Conservation (phyloP, 495 filamentous ascomycete species). For the Xylaria palmicola region DNA sequence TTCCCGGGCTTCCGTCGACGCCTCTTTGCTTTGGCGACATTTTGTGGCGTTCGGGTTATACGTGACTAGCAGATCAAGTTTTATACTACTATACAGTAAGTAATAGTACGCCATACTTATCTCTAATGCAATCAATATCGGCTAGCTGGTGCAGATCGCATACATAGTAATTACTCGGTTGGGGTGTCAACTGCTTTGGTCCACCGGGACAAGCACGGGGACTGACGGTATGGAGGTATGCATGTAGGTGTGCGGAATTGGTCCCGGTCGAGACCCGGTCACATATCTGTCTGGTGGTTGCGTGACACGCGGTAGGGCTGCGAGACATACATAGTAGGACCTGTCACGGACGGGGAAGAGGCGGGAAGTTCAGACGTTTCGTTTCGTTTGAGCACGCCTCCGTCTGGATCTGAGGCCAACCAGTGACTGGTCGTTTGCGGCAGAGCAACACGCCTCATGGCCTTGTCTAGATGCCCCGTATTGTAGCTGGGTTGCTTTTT, state of each 20-base stretch:
- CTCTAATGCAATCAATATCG: too few relatives aligned
- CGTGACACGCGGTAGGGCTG: neutral
- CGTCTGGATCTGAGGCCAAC: neutral
- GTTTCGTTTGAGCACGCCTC: conserved; percentile 6
- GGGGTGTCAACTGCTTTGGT: too few relatives aligned
- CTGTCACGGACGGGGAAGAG: neutral
- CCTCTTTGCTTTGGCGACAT: neutral
- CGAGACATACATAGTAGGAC: conserved; percentile 7
- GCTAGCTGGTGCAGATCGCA: neutral
- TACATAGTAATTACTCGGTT: too few relatives aligned
- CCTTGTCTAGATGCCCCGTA: neutral
- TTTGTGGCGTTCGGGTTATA: neutral
- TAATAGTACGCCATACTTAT: too few relatives aligned
- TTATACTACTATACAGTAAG: too few relatives aligned
- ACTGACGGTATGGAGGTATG: too few relatives aligned
- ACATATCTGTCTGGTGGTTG: neutral
- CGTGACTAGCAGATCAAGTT: too few relatives aligned
- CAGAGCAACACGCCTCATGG: neutral
- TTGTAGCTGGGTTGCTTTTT: neutral
- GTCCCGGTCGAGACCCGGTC: neutral
- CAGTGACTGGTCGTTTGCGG: conserved; percentile 1
- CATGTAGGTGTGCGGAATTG: neutral
- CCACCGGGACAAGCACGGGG: too few relatives aligned
- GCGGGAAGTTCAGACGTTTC: neutral
- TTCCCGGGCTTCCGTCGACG: neutral